phyloP scores from a whole-genome alignment of 2,329 filamentous ascomycete genomes.

The Shiraia sp. region DNA sequence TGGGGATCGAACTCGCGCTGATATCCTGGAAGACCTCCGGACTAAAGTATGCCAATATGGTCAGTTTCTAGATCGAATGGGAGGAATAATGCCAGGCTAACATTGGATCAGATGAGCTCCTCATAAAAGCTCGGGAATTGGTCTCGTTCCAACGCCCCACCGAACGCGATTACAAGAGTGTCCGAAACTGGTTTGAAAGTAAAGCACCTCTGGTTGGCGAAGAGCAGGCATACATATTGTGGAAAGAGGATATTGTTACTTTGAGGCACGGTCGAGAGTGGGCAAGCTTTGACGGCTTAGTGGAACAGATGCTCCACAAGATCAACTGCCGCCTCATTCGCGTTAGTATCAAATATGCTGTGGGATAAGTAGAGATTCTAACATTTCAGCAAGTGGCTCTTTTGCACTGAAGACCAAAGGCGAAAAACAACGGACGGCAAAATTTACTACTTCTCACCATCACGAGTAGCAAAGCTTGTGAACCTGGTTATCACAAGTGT shows the following conservation, averaged over 20 bases:
- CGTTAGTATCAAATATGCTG: constrained; percentile 13
- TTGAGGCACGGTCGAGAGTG: constrained; percentile 34
- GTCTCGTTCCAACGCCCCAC: constrained; percentile 30
- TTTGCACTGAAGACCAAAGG: constrained; percentile 25
- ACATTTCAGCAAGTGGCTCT: constrained; percentile 17
- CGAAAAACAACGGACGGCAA: constrained; percentile 23
- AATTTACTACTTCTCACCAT: constrained; percentile 31
- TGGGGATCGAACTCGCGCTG: constrained; percentile 10
- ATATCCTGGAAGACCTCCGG: constrained; percentile 21
- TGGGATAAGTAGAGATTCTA: not conserved
- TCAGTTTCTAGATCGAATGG: not conserved
- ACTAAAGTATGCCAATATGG: constrained; percentile 15
- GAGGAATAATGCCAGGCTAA: not conserved
- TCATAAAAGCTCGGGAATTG: constrained; percentile 34
- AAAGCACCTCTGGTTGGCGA: constrained; percentile 23
- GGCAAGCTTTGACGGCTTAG: constrained; percentile 35
- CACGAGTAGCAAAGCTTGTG: constrained; percentile 32
- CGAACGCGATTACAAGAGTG: constrained; percentile 29
- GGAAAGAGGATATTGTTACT: constrained; percentile 38
- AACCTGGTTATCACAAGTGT: constrained; percentile 31
- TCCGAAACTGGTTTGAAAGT: constrained; percentile 27
- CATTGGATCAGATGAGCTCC: constrained; percentile 17
- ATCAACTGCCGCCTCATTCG: constrained; percentile 20
- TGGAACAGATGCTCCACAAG: constrained; percentile 25
- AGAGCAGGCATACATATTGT: constrained; percentile 25